Evolutionary conservation across 2,329 filamentous ascomycete species (phyloP).

Genomic region (Bipolaris gigantea): DNA sequence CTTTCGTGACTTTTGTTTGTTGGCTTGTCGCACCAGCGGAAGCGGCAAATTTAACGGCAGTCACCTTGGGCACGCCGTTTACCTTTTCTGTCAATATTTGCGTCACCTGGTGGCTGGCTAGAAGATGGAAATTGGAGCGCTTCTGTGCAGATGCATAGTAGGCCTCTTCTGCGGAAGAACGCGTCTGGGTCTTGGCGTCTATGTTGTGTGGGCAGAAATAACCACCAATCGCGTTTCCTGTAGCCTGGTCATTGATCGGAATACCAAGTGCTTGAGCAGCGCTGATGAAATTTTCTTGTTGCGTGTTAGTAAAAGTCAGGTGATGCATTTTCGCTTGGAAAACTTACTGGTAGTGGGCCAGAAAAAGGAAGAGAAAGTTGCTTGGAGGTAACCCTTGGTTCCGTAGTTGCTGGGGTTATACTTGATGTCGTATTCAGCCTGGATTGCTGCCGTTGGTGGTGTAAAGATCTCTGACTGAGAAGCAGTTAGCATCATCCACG

Average conservation of each 20-base stretch:
- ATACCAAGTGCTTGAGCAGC: slow-evolving; percentile 22
- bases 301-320: background rate
- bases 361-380: slow-evolving; percentile 23
- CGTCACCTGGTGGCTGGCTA: slow-evolving; percentile 20
- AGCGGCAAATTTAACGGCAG: slow-evolving; percentile 25
- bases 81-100: slow-evolving; percentile 15
- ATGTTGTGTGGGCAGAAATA: slow-evolving; percentile 27
- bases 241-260: slow-evolving; percentile 24
- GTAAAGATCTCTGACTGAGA: slow-evolving; percentile 26
- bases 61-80: slow-evolving; percentile 18
- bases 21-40: slow-evolving; percentile 14
- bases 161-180: slow-evolving; percentile 26
- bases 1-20: slow-evolving; percentile 23
- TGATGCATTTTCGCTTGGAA: background rate
- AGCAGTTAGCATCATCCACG: slow-evolving; percentile 3
- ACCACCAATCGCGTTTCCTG: slow-evolving; percentile 25
- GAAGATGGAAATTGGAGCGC: slow-evolving; percentile 26
- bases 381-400: slow-evolving; percentile 21
- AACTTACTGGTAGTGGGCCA: slow-evolving; percentile 28
- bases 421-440: slow-evolving; percentile 25
- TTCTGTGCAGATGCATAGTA: slow-evolving; percentile 22
- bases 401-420: slow-evolving; percentile 19
- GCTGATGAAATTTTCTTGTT: slow-evolving; percentile 22
- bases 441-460: slow-evolving; percentile 19
- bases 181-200: slow-evolving; percentile 15